These are phyloP conservation scores for Klebsormidium nitens DNA, from an alignment of 139 green algal species.

Conservation along the genomic window DNA sequence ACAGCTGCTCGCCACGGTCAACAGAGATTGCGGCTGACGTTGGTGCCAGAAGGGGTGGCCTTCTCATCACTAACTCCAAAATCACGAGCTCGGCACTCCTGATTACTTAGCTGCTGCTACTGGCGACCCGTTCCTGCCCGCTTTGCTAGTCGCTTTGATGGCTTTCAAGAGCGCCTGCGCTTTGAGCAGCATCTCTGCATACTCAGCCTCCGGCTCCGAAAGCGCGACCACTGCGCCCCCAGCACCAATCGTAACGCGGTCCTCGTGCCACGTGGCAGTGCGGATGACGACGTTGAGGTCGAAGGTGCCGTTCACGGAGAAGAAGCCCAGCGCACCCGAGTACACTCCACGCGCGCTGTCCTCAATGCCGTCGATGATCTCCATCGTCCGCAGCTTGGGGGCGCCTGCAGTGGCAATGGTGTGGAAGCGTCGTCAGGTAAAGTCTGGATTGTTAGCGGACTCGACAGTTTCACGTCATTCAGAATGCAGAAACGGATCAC, in stretches of 20 bases:
- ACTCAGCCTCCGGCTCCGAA: constrained; percentile 75
- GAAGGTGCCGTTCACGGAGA: constrained; percentile 81
- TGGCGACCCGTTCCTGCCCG: background rate
- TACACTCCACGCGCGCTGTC: constrained; percentile 75
- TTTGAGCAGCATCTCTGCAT: constrained; percentile 94
- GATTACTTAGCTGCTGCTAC: too few species aligned
- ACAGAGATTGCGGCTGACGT: too few species aligned
- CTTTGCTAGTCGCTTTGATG: constrained; percentile 32
- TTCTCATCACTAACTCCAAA: too few species aligned
- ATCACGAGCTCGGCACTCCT: too few species aligned
- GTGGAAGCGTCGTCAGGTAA: too few species aligned
- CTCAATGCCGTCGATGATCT: constrained; percentile 87
- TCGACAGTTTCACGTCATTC: too few species aligned
- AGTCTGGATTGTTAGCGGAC: too few species aligned
- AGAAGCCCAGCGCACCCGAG: constrained; percentile 83
- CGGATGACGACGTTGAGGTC: constrained; percentile 99
- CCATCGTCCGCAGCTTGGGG: constrained; percentile 59
- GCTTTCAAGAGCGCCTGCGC: constrained; percentile 56
- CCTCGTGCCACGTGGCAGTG: constrained; percentile 66
- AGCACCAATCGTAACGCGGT: constrained; percentile 66
- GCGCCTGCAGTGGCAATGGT: too few species aligned
- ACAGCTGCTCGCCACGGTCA: too few species aligned
- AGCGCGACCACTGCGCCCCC: constrained; percentile 89
- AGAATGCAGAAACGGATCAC: too few species aligned
- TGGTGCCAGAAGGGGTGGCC: too few species aligned